phyloP scores from a whole-genome alignment of 805 yeast species.

The Diddensiella santjacobensis region DNA sequence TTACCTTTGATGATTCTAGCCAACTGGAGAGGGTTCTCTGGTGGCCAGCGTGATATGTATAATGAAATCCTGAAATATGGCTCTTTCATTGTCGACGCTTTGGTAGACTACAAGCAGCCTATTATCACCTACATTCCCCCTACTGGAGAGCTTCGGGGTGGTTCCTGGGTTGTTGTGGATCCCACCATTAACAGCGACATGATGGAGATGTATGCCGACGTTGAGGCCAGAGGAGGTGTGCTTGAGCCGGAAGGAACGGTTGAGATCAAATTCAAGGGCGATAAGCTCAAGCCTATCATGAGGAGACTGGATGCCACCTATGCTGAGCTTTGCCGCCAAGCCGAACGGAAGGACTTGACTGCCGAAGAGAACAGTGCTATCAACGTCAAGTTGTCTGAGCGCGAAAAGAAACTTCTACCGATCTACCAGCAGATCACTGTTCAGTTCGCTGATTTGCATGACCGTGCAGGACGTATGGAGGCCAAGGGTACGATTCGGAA shows the following conservation, averaged over 20 bases:
- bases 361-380: slow-evolving; percentile 65
- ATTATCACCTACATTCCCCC: slow-evolving; percentile 97
- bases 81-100: slow-evolving; percentile 93
- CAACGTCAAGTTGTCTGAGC: slow-evolving; percentile 62
- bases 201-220: slow-evolving; percentile 99
- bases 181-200: slow-evolving; percentile 94
- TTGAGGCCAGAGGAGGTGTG: slow-evolving; percentile 94
- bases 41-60: slow-evolving; percentile 99
- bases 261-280: slow-evolving; percentile 95
- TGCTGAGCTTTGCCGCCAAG: slow-evolving; percentile 54
- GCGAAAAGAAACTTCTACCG: slow-evolving; percentile 80
- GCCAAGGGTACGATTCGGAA: slow-evolving; percentile 88
- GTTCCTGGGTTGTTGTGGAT: slow-evolving; percentile 99
- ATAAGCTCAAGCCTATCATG: slow-evolving; percentile 87
- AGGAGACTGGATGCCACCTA: slow-evolving; percentile 78
- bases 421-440: slow-evolving; percentile 88
- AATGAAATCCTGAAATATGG: slow-evolving; percentile 97
- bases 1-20: slow-evolving; percentile 96
- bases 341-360: slow-evolving; percentile 46
- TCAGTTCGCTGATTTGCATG: slow-evolving; percentile 97
- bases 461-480: slow-evolving; percentile 94
- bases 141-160: slow-evolving; percentile 97
- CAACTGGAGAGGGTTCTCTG: slow-evolving; percentile 99
- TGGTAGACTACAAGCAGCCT: slow-evolving; percentile 94
- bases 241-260: slow-evolving; percentile 99